phyloP scores from a whole-genome alignment of 176 grass and related monocot species.

The Oryza longistaminata region DNA sequence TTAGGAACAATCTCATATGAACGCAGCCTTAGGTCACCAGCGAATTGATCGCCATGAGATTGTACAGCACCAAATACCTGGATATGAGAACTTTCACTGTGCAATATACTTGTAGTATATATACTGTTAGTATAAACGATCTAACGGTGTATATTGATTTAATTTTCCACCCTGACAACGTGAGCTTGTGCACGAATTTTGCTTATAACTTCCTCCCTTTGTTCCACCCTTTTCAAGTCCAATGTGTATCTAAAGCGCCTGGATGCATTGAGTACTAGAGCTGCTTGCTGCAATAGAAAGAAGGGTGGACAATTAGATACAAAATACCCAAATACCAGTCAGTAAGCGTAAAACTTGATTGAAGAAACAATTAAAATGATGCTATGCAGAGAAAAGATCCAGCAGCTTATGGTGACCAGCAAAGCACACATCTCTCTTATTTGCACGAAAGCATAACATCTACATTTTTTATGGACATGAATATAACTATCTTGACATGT shows the following conservation, averaged over 20 bases:
- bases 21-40: constrained; percentile 48
- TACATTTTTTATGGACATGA: not conserved
- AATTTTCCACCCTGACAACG: constrained; percentile 51
- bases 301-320: not conserved
- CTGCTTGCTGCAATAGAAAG: constrained; percentile 61
- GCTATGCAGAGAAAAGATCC: not conserved
- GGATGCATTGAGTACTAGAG: constrained; percentile 85
- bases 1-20: too few relatives aligned
- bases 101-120: too few relatives aligned
- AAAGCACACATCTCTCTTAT: not conserved
- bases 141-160: too few relatives aligned
- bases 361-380: not conserved
- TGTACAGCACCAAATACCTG: constrained; percentile 49
- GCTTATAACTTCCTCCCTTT: constrained; percentile 68
- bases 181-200: constrained; percentile 90
- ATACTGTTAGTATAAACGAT: too few relatives aligned
- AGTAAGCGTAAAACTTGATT: not conserved
- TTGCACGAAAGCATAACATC: not conserved
- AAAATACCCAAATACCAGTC: not conserved
- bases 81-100: too few relatives aligned
- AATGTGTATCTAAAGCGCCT: constrained; percentile 92
- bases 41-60: constrained; percentile 86
- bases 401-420: not conserved
- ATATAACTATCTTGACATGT: not conserved
- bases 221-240: constrained; percentile 81